Conservation (phyloP, 1,284 basidiomycete species). For the Pyrrhoderma lamaoense region DNA sequence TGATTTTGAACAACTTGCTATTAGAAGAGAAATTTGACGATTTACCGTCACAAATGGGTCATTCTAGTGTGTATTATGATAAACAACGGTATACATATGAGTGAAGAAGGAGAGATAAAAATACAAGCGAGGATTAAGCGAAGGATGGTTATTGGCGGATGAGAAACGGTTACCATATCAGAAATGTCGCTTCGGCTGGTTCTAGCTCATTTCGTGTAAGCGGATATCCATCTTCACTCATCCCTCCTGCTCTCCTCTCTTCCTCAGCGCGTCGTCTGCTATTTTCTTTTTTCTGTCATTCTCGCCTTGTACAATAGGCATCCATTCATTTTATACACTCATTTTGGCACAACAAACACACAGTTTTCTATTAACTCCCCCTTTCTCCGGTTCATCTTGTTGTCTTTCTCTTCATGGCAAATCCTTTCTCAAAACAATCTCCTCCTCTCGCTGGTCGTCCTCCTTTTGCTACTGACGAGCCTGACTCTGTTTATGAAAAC, state of each 20-base stretch:
- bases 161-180: constrained; percentile 8
- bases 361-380: background rate
- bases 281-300: constrained; percentile 9
- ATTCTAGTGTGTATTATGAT: no score
- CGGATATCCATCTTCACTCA: background rate
- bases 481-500: constrained; percentile 49
- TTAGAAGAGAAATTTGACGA: no score
- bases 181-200: background rate
- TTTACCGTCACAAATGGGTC: no score
- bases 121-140: background rate
- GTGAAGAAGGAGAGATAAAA: background rate
- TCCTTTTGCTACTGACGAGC: constrained; percentile 61
- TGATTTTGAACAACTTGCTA: no score
- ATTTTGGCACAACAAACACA: constrained; percentile 1
- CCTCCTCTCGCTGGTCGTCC: constrained; percentile 54
- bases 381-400: background rate
- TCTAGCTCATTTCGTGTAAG: background rate
- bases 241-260: background rate
- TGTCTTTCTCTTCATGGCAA: constrained; percentile 11
- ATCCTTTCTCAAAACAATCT: constrained; percentile 19
- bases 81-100: no score
- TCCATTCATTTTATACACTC: constrained; percentile 13
- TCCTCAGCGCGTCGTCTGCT: constrained; percentile 7
- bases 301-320: constrained; percentile 14
- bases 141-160: background rate